Conservation (phyloP, 1,284 basidiomycete genomes). For the Cutaneotrichosporon sp. region DNA sequence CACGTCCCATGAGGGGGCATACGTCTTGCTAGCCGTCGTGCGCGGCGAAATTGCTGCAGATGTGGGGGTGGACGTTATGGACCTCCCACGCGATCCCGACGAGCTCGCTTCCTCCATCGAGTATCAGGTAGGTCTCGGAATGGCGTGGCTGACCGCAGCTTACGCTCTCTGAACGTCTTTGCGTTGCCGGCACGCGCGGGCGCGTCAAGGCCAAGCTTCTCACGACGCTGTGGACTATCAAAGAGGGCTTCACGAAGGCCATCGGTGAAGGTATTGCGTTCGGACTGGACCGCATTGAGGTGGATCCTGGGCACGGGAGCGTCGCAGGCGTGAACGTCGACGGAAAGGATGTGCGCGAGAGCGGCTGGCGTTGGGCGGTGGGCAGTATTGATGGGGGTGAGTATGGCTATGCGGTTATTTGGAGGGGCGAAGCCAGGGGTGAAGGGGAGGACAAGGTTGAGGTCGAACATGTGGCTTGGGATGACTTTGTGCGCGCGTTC, state of each 20-base stretch:
- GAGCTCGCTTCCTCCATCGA: conserved; percentile 15
- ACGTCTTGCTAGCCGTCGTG: conserved; percentile 28
- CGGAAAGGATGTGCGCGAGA: conserved; percentile 23
- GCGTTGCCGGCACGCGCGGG: conserved; percentile 12
- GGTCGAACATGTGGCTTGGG: conserved; percentile 25
- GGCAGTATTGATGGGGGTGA: conserved; percentile 22
- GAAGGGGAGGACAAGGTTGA: neutral
- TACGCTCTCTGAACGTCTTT: conserved; percentile 22
- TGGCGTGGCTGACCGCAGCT: conserved; percentile 21
- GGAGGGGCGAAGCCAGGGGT: conserved; percentile 23
- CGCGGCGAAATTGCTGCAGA: conserved; percentile 7
- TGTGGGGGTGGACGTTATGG: conserved; percentile 42
- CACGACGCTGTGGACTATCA: conserved; percentile 39
- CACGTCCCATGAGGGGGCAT: conserved; percentile 39
- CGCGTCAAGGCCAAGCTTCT: conserved; percentile 21
- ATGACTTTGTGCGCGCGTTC: conserved; percentile 21
- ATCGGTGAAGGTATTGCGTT: conserved; percentile 41
- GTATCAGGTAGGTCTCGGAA: conserved; percentile 19
- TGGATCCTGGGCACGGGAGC: conserved; percentile 20
- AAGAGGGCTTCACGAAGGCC: conserved; percentile 44
- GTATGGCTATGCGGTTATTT: conserved; percentile 32
- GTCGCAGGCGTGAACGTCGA: conserved; percentile 29
- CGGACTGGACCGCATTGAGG: conserved; percentile 38
- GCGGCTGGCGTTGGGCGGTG: conserved; percentile 28
- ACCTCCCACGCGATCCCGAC: conserved; percentile 23